These are phyloP conservation scores for Cytospora paraplurivora DNA, from an alignment of 2,329 filamentous ascomycete genomes.

Conservation along the genomic window DNA sequence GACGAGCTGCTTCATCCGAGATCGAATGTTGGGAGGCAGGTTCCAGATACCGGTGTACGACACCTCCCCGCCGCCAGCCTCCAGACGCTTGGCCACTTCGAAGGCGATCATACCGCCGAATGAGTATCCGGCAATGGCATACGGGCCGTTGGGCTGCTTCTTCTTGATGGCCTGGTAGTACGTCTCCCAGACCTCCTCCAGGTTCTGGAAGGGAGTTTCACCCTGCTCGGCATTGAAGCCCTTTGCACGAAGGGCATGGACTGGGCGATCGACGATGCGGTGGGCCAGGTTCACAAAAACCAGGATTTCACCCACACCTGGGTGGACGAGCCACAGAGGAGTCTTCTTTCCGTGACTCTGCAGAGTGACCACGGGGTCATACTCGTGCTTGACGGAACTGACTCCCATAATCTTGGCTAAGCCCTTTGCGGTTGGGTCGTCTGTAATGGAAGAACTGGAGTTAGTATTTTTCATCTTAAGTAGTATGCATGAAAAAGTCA, in stretches of 20 bases:
- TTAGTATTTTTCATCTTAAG: too few species aligned
- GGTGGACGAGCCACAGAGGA: conserved; percentile 46
- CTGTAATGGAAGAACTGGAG: too few species aligned
- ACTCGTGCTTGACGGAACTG: conserved; percentile 30
- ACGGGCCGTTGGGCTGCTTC: conserved; percentile 51
- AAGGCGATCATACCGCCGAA: conserved; percentile 54
- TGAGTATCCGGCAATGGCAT: conserved; percentile 54
- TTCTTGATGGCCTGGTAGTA: conserved; percentile 45
- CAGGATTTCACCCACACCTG: conserved; percentile 46
- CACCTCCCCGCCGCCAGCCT: conserved; percentile 42
- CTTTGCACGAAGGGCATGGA: conserved; percentile 49
- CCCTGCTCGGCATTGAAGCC: conserved; percentile 42
- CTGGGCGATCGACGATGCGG: conserved; percentile 44
- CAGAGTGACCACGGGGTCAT: conserved; percentile 43
- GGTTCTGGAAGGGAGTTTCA: conserved; percentile 40
- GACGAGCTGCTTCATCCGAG: not conserved
- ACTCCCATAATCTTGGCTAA: conserved; percentile 30
- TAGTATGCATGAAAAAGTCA: too few species aligned
- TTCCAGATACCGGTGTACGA: conserved; percentile 49
- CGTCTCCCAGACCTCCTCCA: conserved; percentile 44
- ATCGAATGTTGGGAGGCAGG: conserved; percentile 48
- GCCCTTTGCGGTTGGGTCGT: conserved; percentile 28
- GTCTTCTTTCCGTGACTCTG: conserved; percentile 37
- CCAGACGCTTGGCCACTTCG: conserved; percentile 51
- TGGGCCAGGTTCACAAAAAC: conserved; percentile 43